Conservation (phyloP, 176 grass and related monocot species). For the Zoysia pacifica region DNA sequence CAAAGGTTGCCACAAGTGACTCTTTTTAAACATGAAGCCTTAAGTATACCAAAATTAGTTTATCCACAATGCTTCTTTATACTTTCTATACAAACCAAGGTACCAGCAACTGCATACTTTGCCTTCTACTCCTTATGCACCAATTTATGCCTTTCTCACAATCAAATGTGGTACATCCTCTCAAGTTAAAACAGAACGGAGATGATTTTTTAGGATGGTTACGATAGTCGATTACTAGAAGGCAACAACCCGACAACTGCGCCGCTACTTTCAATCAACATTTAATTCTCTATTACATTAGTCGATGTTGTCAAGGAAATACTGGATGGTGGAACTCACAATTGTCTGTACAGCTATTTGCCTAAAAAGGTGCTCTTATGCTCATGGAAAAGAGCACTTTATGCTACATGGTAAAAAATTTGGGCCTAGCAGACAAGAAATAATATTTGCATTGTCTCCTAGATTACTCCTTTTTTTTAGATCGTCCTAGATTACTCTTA, state of each 20-base stretch:
- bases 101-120: neutral
- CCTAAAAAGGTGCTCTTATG: neutral
- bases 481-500: neutral
- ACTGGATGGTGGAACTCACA: neutral
- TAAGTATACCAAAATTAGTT: neutral
- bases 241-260: neutral
- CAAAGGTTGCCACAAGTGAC: conserved; percentile 22
- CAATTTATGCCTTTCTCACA: neutral
- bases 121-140: neutral
- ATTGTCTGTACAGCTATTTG: neutral
- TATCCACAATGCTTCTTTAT: conserved; percentile 1
- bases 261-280: neutral
- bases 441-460: neutral
- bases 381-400: conserved; percentile 18
- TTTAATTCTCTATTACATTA: neutral
- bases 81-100: neutral
- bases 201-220: neutral
- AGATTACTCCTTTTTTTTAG: neutral
- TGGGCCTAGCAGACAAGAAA: neutral
- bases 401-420: neutral
- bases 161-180: neutral
- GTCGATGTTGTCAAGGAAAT: neutral
- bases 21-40: conserved; percentile 2
- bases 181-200: neutral
- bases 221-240: conserved; percentile 6